Base-by-base conservation (phyloP, 139 green algal genomes). In the Chlamydomonas sp. region DNA sequence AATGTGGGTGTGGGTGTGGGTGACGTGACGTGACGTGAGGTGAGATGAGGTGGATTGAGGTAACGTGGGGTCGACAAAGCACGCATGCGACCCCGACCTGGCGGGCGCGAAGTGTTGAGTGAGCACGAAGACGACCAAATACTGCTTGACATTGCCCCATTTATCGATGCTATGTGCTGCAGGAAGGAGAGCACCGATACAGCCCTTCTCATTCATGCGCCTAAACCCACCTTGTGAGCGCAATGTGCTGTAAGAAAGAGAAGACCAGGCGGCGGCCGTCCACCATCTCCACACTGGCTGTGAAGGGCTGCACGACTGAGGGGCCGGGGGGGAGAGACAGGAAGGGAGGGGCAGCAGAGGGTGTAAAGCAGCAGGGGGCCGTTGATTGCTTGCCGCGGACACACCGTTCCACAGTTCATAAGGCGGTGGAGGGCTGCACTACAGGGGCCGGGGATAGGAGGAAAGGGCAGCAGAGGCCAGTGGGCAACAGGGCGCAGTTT, bases 211-310 rank as follows among this genome's bases (percentile, higher is more conserved):
- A 14, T 10, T 71, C 10, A 10, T 14, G 10, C 12, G 66, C 66
- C 12, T 10, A 18, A 71, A 75, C 95, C 83, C 88, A 95, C 91
- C 74, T 90, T 78, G 73, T 91, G 9, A 83, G 58, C 2, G 94
- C 93, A 90, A 96, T 89, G 91, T 97, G 95, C 86, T 94, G 86
- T 72, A 93, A 89, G 90, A 95, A 93, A 4, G 88, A 90, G 9
- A 91, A 84, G n/a, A 85, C 83, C 57, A 96, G 89, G 17, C 57
- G 7, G 2, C 78, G 49, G 61, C 86, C 88, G 8, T 91, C 78
- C 17, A 87, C 67, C 83, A 97, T 49, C 91, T 97, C 94, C 60
- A 96, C 80, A 3, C 81, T 67, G 3, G 94, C 92, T 8, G 92
- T 96, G 91, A 97, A 97, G 10, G 68, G 79, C 31, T 49, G 31